These are phyloP conservation scores for Agmasoma carcini DNA, from an alignment of 371 early-diverging fungal genomes.

Conservation along the genomic window DNA sequence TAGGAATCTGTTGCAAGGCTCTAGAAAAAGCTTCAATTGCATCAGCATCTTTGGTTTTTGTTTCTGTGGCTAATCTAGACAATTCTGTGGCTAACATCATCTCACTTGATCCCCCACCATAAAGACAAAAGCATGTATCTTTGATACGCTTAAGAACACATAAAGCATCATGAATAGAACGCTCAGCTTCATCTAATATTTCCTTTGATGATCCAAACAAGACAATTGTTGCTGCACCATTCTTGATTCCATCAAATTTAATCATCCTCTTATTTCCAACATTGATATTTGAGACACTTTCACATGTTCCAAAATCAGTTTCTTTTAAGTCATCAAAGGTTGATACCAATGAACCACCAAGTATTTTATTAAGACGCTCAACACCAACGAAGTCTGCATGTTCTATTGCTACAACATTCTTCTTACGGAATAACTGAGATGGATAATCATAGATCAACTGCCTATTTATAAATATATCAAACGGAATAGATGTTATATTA, in stretches of 20 bases:
- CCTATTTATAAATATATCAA: conserved; percentile 88
- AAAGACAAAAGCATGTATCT: conserved; percentile 72
- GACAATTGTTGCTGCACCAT: conserved; percentile 89
- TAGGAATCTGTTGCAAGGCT: conserved; percentile 84
- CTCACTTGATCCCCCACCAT: conserved; percentile 75
- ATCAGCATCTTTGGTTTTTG: conserved; percentile 81
- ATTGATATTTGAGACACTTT: conserved; percentile 79
- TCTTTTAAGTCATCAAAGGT: conserved; percentile 74
- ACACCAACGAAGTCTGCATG: conserved; percentile 98
- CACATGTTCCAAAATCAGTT: conserved; percentile 78
- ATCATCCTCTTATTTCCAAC: conserved; percentile 74
- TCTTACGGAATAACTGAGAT: conserved; percentile 83
- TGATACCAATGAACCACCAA: conserved; percentile 82
- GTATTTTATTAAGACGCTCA: conserved; percentile 62
- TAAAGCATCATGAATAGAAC: conserved; percentile 91
- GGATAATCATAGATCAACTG: conserved; percentile 99
- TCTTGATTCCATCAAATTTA: conserved; percentile 74
- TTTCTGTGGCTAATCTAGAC: conserved; percentile 70
- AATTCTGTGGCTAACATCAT: conserved; percentile 86
- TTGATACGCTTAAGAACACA: conserved; percentile 80
- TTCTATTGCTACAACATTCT: conserved; percentile 86
- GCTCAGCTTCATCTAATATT: conserved; percentile 93
- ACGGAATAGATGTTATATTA: conserved; percentile 60
- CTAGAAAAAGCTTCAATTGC: conserved; percentile 83
- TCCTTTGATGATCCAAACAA: conserved; percentile 88